phyloP scores from a whole-genome alignment of 1,139 yeast genomes.

The Debaryomyces sp. region DNA sequence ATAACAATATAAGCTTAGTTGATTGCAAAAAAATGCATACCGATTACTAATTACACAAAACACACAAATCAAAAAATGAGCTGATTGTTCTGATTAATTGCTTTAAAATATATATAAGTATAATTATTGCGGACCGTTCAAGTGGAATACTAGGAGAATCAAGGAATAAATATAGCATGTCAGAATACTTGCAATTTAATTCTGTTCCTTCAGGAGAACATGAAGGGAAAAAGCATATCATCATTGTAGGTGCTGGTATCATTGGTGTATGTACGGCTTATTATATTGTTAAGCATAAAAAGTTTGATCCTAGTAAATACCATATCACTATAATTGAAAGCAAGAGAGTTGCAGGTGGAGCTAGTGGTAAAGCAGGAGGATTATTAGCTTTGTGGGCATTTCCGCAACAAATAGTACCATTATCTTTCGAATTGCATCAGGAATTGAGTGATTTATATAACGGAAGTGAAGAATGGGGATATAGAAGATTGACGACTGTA shows the following conservation, averaged over 20 bases:
- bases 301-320: conserved; percentile 68
- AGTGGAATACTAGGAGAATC: not conserved
- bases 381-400: conserved; percentile 94
- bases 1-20: not conserved
- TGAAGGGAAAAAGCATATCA: conserved; percentile 65
- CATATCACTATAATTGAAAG: conserved; percentile 90
- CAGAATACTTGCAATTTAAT: conserved; percentile 41
- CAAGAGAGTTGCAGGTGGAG: conserved; percentile 95
- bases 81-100: conserved; percentile 3
- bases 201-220: conserved; percentile 55
- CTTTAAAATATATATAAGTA: not conserved
- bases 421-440: conserved; percentile 84
- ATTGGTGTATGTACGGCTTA: conserved; percentile 96
- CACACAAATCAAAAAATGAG: not conserved
- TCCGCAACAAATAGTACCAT: conserved; percentile 91
- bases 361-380: conserved; percentile 98
- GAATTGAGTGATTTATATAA: conserved; percentile 75
- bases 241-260: conserved; percentile 91
- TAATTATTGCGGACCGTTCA: not conserved
- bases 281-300: conserved; percentile 80
- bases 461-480: conserved; percentile 91
- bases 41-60: conserved; percentile 1
- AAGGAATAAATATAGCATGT: conserved; percentile 17
- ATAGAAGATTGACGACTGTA: conserved; percentile 83
- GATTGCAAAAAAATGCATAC: not conserved